Evolutionary conservation across 2,329 filamentous ascomycete species (phyloP), one percentile per base, ranked within the genome.

Genomic region (Ophiostoma triangulosporum): DNA sequence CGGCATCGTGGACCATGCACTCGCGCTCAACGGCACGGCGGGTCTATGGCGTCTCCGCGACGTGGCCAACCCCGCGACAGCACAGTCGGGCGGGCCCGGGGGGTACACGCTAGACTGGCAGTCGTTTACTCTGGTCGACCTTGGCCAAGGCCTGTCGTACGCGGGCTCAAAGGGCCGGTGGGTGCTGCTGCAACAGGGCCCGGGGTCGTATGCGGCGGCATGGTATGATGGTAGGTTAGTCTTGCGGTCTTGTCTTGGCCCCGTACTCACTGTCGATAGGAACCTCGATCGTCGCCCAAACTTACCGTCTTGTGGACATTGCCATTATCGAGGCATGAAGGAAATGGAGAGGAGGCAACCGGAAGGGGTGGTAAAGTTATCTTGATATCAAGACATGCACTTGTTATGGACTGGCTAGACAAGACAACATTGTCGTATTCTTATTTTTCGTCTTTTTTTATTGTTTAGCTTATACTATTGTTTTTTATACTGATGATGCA

Each of bases 161-260:
- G 57, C 46, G 1, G 56, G 50, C 1, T 45, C 26, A 20, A 17
- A 46, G 27, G 43, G 56, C 24, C 4, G 64, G 63, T 71, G 69
- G 69, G 59, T 67, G n/a, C 64, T 64, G 3, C 65, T 69, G 55
- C 68, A 66, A 6, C 38, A 20, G 1, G 53, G 43, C 8, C 51
- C 54, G 14, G 54, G 56, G 15, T 60, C 54, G 48, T 70, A 64
- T 64, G 56, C 56, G 29, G 61, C 69, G 26, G 66, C 64, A 54
- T 70, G 68, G 67, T 65, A 65, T 40, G 64, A 66, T 57, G 64
- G 68, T 68, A 53, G 59, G 68, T 62, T 12, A 45, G n/a, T 38
- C 12, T 24, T 36, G n/a, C n/a, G n/a, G n/a, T n/a, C n/a, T 45
- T 11, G 22, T 35, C 53, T 51, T 53, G 52, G n/a, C 50, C n/a